Evolutionary conservation across 306 rosid species (phyloP).

Genomic region (Inga laurina): DNA sequence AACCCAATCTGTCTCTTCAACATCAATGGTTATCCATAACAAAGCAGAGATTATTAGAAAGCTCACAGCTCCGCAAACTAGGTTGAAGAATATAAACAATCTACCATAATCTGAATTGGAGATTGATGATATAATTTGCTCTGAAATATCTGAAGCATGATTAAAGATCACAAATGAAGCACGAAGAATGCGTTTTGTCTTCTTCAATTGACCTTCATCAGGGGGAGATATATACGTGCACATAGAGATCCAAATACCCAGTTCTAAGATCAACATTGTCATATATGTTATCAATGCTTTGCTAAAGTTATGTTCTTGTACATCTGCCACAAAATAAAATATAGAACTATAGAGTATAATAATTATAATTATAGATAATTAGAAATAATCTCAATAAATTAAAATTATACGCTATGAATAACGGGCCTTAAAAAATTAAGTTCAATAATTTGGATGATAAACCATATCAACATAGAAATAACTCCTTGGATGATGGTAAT

Average conservation of each 20-base stretch:
- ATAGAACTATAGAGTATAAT: neutral
- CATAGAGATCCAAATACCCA: neutral
- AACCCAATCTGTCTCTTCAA: neutral
- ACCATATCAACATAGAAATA: conserved; percentile 47
- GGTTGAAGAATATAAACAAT: neutral
- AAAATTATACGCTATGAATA: neutral
- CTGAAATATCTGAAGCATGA: neutral
- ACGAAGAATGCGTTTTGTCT: neutral
- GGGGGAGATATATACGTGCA: neutral
- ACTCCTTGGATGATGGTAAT: conserved; percentile 36
- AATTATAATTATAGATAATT: no score
- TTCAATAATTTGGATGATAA: no score
- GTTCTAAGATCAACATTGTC: neutral
- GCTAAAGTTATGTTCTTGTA: neutral
- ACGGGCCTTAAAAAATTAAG: neutral
- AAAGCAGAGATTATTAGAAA: neutral
- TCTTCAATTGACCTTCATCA: neutral
- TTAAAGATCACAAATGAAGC: neutral
- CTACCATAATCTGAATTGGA: neutral
- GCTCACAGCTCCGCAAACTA: neutral
- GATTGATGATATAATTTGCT: neutral
- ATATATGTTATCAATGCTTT: neutral
- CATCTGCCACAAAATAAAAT: neutral
- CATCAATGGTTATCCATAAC: neutral
- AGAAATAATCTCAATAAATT: no score